phyloP scores from a whole-genome alignment of 768 basidiomycete species.

The Lactifluus volemus region DNA sequence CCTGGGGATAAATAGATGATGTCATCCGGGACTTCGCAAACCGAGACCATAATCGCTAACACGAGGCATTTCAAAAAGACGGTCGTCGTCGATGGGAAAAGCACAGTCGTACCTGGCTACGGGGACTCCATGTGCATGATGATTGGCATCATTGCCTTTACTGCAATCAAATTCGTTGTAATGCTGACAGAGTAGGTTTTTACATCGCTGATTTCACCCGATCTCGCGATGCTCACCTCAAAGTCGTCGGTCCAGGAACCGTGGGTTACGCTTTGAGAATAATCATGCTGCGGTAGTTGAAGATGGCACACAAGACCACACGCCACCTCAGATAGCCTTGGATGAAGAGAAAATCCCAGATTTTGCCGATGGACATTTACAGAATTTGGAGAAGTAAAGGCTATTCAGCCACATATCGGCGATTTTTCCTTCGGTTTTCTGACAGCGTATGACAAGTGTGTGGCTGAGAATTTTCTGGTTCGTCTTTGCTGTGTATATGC shows the following conservation, averaged over 20 bases:
- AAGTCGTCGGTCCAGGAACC: slow-evolving; percentile 21
- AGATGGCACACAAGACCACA: no score
- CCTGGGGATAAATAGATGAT: slow-evolving; percentile 27
- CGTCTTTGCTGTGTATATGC: no score
- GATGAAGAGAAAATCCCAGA: background rate
- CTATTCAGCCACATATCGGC: no score
- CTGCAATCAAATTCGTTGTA: slow-evolving; percentile 63
- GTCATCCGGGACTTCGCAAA: slow-evolving; percentile 37
- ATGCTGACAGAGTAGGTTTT: slow-evolving; percentile 64
- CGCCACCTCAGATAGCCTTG: background rate
- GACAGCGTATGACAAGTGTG: no score
- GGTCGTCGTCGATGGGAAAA: slow-evolving; percentile 12
- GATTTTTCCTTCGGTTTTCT: no score
- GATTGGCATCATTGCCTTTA: slow-evolving; percentile 73
- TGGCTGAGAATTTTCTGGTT: no score
- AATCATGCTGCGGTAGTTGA: slow-evolving; percentile 70
- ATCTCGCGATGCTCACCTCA: background rate
- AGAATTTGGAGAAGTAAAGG: background rate
- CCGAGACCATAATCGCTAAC: slow-evolving; percentile 35
- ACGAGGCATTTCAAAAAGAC: slow-evolving; percentile 31
- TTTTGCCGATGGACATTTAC: background rate
- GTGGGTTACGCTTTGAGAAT: slow-evolving; percentile 64
- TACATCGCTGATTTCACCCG: background rate
- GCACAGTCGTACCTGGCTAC: slow-evolving; percentile 30
- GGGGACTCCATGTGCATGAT: slow-evolving; percentile 72